Percentiles rank a stretch among this genome's conserved stretches.
These are phyloP conservation scores for Candida khao-thaluensis DNA, from an alignment of 805 yeast species.

Conservation along the genomic window DNA sequence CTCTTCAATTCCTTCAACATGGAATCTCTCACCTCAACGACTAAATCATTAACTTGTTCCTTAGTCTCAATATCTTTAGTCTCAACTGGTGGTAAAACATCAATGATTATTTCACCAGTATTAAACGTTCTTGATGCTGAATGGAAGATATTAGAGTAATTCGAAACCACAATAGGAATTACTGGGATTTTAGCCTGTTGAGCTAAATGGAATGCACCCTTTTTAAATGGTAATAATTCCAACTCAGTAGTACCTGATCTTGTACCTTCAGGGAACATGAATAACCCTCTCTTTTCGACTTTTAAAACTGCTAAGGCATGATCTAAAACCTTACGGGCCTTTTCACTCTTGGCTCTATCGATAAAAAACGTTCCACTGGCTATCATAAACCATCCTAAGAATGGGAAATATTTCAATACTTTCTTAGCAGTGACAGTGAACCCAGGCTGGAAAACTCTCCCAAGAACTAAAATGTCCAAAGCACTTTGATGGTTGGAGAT, in stretches of 20 bases:
- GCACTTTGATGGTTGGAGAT: constrained; percentile 91
- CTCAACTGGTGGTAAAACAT: constrained; percentile 76
- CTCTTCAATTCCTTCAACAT: constrained; percentile 50
- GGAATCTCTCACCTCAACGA: constrained; percentile 50
- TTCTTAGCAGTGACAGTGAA: constrained; percentile 92
- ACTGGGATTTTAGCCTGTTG: constrained; percentile 88
- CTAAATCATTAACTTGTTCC: constrained; percentile 66
- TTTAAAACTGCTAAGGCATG: constrained; percentile 64
- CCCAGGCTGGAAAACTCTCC: constrained; percentile 79
- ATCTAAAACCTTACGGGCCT: constrained; percentile 73
- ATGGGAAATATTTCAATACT: constrained; percentile 78
- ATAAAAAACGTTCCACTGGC: constrained; percentile 88
- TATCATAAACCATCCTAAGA: constrained; percentile 96
- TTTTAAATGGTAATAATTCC: constrained; percentile 81
- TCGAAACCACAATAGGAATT: constrained; percentile 83
- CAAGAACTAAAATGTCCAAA: constrained; percentile 78
- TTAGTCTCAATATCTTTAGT: constrained; percentile 64
- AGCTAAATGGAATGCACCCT: constrained; percentile 98
- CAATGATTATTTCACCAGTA: constrained; percentile 71
- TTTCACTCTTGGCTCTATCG: constrained; percentile 74
- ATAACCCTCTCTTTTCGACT: constrained; percentile 66
- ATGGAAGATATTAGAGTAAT: constrained; percentile 73
- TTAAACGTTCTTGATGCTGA: constrained; percentile 63
- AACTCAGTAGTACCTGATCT: constrained; percentile 75
- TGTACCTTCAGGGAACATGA: constrained; percentile 97